phyloP scores from a whole-genome alignment of 768 basidiomycete species.

The Panellus pusillus region DNA sequence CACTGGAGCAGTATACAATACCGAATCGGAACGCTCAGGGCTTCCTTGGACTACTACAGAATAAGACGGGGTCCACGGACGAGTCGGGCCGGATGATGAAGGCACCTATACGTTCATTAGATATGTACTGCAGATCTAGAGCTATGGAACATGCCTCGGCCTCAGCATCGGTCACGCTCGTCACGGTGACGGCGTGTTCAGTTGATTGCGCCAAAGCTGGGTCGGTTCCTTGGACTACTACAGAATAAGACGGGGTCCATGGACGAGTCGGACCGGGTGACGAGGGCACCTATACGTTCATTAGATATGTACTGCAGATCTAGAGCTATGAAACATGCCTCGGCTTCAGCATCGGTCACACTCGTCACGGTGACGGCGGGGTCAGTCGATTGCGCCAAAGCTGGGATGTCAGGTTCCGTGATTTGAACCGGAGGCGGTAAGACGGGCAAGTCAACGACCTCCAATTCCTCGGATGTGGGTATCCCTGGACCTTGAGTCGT shows the following conservation, averaged over 20 bases:
- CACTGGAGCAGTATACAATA: slow-evolving; percentile 21
- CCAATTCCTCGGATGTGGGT: background rate
- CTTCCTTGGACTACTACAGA: slow-evolving; percentile 36
- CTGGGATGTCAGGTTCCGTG: background rate
- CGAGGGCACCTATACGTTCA: background rate
- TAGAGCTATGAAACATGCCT: background rate
- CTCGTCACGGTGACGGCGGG: slow-evolving; percentile 10
- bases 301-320: background rate
- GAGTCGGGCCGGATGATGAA: slow-evolving; percentile 7
- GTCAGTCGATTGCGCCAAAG: background rate
- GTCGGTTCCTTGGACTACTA: slow-evolving; percentile 32
- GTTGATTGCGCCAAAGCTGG: background rate
- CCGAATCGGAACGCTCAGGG: too few species aligned
- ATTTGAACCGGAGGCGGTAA: slow-evolving; percentile 6
- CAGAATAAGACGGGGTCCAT: slow-evolving; percentile 41
- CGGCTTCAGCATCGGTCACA: background rate
- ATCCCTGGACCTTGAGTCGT: slow-evolving; percentile 17
- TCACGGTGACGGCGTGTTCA: slow-evolving; percentile 14
- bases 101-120: background rate
- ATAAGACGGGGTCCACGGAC: slow-evolving; percentile 41
- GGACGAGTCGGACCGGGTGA: slow-evolving; percentile 23
- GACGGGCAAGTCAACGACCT: background rate
- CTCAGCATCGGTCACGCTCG: background rate
- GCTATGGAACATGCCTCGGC: slow-evolving; percentile 1
- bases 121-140: background rate